Percentiles rank a stretch among this genome's conserved stretches.
These are phyloP conservation scores for Hansfordia pulvinata DNA, from an alignment of 2,329 filamentous ascomycete genomes.

Conservation along the genomic window DNA sequence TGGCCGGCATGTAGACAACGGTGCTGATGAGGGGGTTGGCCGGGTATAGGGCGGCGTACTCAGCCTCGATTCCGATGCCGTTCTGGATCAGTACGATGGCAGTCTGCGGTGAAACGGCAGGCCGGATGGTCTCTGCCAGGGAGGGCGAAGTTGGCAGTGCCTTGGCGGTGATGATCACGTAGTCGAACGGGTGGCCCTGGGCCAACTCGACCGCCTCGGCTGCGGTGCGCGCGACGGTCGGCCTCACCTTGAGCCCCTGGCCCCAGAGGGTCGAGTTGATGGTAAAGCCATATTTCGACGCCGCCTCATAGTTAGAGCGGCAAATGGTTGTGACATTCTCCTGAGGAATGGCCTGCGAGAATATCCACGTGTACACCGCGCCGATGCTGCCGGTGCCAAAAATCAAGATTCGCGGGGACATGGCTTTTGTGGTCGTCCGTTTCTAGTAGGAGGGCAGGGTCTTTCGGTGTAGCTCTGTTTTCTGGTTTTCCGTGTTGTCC, in stretches of 20 bases:
- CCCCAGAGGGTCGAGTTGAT: conserved; percentile 17
- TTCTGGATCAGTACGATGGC: conserved; percentile 44
- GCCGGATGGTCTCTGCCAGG: conserved; percentile 13
- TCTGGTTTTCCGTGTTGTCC: no score
- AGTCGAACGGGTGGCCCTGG: conserved; percentile 11
- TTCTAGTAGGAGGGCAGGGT: no score
- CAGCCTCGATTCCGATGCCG: conserved; percentile 39
- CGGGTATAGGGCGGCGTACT: conserved; percentile 29
- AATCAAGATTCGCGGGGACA: conserved; percentile 12
- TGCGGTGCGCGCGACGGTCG: conserved; percentile 11
- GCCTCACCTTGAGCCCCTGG: conserved; percentile 10
- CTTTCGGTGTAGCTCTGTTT: no score
- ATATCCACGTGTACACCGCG: conserved; percentile 10
- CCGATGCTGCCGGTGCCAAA: conserved; percentile 22
- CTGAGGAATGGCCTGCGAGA: conserved; percentile 10
- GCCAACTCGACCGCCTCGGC: conserved; percentile 14
- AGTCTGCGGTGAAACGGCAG: conserved; percentile 18
- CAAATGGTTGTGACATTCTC: conserved; percentile 15
- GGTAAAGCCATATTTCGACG: conserved; percentile 13
- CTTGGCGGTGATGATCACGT: conserved; percentile 14
- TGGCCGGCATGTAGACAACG: conserved; percentile 37
- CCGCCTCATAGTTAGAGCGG: conserved; percentile 17
- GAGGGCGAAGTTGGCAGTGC: conserved; percentile 11
- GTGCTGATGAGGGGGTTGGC: conserved; percentile 34
- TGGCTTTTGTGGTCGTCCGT: no score